Evolutionary conservation across 1,139 yeast genomes (phyloP), one percentile per base, ranked within the genome.

Genomic region (Sugiyamaella japonica): DNA sequence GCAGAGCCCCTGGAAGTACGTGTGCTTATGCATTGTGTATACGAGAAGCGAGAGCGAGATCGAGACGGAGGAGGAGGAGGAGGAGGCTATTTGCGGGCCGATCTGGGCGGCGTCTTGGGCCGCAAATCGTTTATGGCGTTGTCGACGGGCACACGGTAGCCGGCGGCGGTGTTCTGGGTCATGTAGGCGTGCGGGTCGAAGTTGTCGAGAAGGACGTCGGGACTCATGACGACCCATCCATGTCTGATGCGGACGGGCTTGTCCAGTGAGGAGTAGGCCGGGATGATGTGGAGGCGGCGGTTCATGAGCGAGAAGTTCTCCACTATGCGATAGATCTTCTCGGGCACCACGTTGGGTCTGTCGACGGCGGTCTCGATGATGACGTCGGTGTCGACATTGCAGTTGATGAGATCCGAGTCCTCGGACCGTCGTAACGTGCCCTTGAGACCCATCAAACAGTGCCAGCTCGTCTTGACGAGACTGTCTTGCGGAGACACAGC

Each of bases 381-480:
- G 56, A 90, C 76, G 69, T 91, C 97, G 0, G 97, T 90, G 66
- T 91, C 96, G 38, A 90, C 82, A 66, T 91, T 91, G 71, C 98
- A 91, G 67, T 91, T 95, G 59, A 91, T 90, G 59, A 91, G 76
- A 67, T 89, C 90, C 28, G 80, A 80, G 70, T 91, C 97, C 0
- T 85, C 83, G 1, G 95, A 82, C 63, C 97, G 79, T 65, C 97
- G 77, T 10, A 91, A 91, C 0, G 97, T 91, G 5, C 97, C 97
- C 2, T 96, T 90, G 54, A 91, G 86, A 62, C 97, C 93, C 97
- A 91, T 89, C 86, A 96, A 87, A 65, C 97, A 91, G 70, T 91
- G 97, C 97, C 97, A 90, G 25, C 74, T 64, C 3, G 73, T 61
- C 53, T 64, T 65, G 38, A 52, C 55, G 1, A 67, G 39, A 23